These are phyloP conservation scores for Penicillium carneum DNA, from an alignment of 2,329 filamentous ascomycete species.

Conservation along the genomic window DNA sequence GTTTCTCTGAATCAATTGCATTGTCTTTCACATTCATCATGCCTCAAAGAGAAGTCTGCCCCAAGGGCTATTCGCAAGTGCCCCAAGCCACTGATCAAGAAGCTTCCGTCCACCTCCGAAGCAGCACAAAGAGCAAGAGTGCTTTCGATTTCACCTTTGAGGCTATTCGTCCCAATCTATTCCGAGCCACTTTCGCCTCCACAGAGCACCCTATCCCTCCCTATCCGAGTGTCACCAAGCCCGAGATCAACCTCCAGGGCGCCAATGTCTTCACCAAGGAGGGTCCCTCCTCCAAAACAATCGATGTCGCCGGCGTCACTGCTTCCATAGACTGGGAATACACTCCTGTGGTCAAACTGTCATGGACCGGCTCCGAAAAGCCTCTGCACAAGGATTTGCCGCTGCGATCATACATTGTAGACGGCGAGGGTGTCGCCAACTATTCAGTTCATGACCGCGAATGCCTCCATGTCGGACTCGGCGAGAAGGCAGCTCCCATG, in stretches of 20 bases:
- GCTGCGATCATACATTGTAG: constrained; percentile 70
- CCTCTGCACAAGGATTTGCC: constrained; percentile 69
- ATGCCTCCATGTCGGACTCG: constrained; percentile 72
- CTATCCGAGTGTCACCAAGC: constrained; percentile 65
- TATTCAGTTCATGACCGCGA: constrained; percentile 69
- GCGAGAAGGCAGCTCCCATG: constrained; percentile 77
- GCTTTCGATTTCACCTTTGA: constrained; percentile 69
- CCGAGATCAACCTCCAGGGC: constrained; percentile 48
- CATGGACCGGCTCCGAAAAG: constrained; percentile 57
- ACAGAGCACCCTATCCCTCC: constrained; percentile 68
- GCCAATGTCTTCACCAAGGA: constrained; percentile 43
- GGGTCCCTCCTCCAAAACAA: constrained; percentile 49
- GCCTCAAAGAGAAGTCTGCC: constrained; percentile 60
- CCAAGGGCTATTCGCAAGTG: constrained; percentile 47
- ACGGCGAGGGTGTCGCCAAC: constrained; percentile 68
- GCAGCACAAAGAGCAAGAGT: constrained; percentile 47
- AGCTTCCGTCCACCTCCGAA: constrained; percentile 53
- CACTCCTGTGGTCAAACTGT: constrained; percentile 66
- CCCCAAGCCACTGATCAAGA: constrained; percentile 31
- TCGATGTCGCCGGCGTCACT: constrained; percentile 59
- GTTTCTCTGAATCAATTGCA: constrained; percentile 18
- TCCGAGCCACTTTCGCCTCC: constrained; percentile 72
- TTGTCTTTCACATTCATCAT: constrained; percentile 42
- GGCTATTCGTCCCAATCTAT: constrained; percentile 67
- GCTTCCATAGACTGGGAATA: constrained; percentile 67